Conservation (phyloP, 371 early-diverging fungal species). For the Nematocida ironsii region DNA sequence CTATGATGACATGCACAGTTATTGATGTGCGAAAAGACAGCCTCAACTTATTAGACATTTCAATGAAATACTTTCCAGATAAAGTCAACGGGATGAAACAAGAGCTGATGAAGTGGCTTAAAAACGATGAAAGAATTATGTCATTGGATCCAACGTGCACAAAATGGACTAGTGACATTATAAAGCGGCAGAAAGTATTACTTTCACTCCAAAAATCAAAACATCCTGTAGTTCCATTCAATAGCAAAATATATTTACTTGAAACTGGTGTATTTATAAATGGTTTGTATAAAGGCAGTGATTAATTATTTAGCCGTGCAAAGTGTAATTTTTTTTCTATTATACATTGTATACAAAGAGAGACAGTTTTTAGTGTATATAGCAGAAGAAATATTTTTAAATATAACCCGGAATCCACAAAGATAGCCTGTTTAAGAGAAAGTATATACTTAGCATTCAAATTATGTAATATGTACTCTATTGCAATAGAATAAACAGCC, state of each 20-base stretch:
- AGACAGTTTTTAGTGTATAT: no score
- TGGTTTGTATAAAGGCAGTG: slow-evolving; percentile 8
- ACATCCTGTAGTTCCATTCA: background rate
- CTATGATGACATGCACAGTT: slow-evolving; percentile 24
- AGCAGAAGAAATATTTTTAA: no score
- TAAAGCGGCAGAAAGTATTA: slow-evolving; percentile 5
- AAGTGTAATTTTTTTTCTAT: no score
- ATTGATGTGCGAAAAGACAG: slow-evolving; percentile 42
- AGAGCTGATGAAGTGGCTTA: slow-evolving; percentile 35
- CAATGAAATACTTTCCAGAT: slow-evolving; percentile 45
- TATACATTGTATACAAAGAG: no score
- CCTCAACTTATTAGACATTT: slow-evolving; percentile 25
- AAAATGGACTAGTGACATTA: slow-evolving; percentile 34
- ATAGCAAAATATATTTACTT: slow-evolving; percentile 18
- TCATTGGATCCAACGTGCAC: slow-evolving; percentile 25
- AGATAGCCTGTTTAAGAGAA: no score
- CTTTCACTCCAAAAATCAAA: slow-evolving; percentile 19
- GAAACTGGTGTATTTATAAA: background rate
- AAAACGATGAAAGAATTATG: slow-evolving; percentile 39
- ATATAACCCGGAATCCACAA: no score
- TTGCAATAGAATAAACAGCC: no score
- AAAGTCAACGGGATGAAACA: slow-evolving; percentile 16
- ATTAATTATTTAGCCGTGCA: background rate
- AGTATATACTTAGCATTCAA: no score
- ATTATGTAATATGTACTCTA: no score